Evolutionary conservation across 805 yeast species (phyloP), one percentile per base, ranked within the genome.

Genomic region (Pichia eremophila): DNA sequence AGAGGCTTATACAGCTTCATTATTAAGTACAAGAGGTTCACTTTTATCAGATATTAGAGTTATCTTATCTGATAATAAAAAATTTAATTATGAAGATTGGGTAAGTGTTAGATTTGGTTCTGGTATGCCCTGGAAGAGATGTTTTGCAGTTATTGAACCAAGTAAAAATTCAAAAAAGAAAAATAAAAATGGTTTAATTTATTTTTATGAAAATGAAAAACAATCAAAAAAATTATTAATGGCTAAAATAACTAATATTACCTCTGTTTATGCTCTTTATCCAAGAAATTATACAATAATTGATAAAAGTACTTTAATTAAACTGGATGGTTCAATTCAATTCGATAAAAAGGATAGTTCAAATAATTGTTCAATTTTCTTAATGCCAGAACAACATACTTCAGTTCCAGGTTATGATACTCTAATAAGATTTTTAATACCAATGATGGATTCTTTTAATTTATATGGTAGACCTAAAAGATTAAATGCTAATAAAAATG

Each of bases 81-180:
- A 91, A 59, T 85, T 80, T 61, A 79, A 78, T 50, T 93, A 88
- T 60, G 96, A 87, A 64, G 96, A 90, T 58, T 91, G 96, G 97
- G 89, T 85, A 40, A 77, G 89, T 62, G 95, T 93, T 17, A 74
- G 98, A 54, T 93, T 91, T 64, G 98, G 99, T 18, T 78, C 93
- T 10, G 99, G 99, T 25, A 87, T 88, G 95, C 96, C 97, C 1
- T 93, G 97, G 97, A 85, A 83, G 60, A 75, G 95, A 50, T 91
- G 96, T 60, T 93, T 78, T 69, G 91, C 95, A 3, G 96, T 90
- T 11, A 77, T 91, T 48, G 85, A 85, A 55, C 90, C 90, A 54
- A 69, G 89, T 57, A 54, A 69, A 37, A 60, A 73, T 57, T 80
- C 64, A 53, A 66, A 64, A 52, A 62, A 76, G 67, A 63, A 66